Evolutionary conservation across 1,139 yeast genomes (phyloP).

Genomic region (Arxiozyma slooffiae): DNA sequence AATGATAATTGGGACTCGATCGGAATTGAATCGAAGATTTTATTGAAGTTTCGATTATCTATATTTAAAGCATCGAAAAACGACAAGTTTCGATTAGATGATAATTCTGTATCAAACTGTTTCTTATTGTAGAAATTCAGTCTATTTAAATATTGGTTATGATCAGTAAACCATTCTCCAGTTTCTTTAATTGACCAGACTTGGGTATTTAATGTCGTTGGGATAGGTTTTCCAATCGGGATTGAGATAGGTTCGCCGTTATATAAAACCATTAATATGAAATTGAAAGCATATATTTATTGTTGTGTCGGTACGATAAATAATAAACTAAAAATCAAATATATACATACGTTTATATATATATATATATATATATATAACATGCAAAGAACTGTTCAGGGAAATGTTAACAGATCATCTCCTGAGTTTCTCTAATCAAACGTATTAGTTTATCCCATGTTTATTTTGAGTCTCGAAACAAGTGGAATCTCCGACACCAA

Average conservation of each 20-base stretch:
- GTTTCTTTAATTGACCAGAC: constrained; percentile 72
- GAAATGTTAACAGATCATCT: too few species aligned
- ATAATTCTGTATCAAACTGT: constrained; percentile 80
- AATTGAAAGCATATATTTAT: too few species aligned
- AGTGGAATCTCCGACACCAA: too few species aligned
- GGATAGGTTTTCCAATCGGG: constrained; percentile 44
- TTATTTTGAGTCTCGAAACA: too few species aligned
- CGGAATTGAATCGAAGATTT: constrained; percentile 67
- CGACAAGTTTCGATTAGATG: constrained; percentile 75
- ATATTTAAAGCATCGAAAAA: constrained; percentile 70
- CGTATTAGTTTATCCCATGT: too few species aligned
- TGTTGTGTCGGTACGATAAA: too few species aligned
- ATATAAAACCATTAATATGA: constrained; percentile 48
- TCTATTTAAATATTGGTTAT: constrained; percentile 56
- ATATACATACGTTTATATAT: too few species aligned
- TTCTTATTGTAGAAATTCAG: constrained; percentile 55
- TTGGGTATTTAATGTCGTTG: constrained; percentile 35
- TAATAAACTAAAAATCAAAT: too few species aligned
- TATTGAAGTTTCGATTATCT: constrained; percentile 51
- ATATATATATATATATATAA: too few species aligned
- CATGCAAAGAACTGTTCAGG: too few species aligned
- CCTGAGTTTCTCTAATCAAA: too few species aligned
- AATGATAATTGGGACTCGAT: constrained; percentile 79
- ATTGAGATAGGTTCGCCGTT: constrained; percentile 52
- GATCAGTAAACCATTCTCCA: constrained; percentile 65